Percentiles rank a stretch among this genome's conserved stretches.
Evolutionary conservation across 1,284 basidiomycete genomes (phyloP).

Genomic region (Pyrrhoderma noxium): DNA sequence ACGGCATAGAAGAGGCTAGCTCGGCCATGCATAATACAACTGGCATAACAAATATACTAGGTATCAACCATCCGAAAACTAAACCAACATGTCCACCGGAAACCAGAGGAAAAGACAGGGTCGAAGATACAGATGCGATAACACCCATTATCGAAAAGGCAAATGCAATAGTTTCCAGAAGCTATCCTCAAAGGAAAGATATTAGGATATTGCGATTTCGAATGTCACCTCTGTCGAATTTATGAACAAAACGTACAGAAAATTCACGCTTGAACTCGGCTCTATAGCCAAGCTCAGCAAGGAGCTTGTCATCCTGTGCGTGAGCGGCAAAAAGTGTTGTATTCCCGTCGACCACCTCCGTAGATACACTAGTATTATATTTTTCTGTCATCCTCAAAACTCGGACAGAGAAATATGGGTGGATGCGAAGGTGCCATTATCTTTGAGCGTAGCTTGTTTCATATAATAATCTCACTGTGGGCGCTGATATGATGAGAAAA

Average conservation of each 20-base stretch:
- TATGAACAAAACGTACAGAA: conserved; percentile 39
- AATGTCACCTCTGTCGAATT: neutral
- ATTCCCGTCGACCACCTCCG: neutral
- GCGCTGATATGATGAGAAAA: too few species aligned
- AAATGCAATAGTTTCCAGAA: conserved; percentile 59
- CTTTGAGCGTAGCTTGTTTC: too few species aligned
- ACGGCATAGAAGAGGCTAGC: conserved; percentile 71
- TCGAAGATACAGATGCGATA: conserved; percentile 60
- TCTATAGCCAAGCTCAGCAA: conserved; percentile 67
- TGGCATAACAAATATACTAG: conserved; percentile 58
- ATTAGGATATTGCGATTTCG: too few species aligned
- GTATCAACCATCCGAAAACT: conserved; percentile 74
- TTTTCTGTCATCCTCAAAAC: too few species aligned
- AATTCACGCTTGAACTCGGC: conserved; percentile 73
- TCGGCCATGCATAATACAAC: conserved; percentile 66
- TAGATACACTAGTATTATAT: conserved; percentile 7
- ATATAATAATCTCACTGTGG: too few species aligned
- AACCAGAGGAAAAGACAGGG: conserved; percentile 53
- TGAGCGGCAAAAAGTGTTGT: conserved; percentile 7
- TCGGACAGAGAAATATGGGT: too few species aligned
- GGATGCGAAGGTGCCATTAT: too few species aligned
- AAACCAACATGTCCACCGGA: conserved; percentile 72
- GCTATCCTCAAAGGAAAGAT: conserved; percentile 30
- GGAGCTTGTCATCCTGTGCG: conserved; percentile 27
- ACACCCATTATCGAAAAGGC: conserved; percentile 74